Percentiles rank a stretch among this genome's conserved stretches.
These are phyloP conservation scores for Trichoderma virens DNA, from an alignment of 495 filamentous ascomycete species.

Conservation along the genomic window DNA sequence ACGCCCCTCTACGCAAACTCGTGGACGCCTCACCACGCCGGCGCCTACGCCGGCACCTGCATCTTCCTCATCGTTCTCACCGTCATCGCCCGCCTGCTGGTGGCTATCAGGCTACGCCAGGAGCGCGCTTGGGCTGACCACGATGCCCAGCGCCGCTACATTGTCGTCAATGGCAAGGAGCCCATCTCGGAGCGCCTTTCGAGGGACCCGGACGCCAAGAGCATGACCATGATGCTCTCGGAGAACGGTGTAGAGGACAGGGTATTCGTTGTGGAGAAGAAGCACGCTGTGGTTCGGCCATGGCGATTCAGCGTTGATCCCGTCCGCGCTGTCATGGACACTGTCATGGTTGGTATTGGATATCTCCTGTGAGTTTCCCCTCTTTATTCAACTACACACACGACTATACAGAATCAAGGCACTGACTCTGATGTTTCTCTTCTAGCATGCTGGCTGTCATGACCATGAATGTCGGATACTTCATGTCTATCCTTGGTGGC, in stretches of 20 bases:
- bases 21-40: slow-evolving; percentile 64
- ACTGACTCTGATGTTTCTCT: neutral
- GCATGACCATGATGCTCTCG: slow-evolving; percentile 51
- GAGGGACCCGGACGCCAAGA: slow-evolving; percentile 45
- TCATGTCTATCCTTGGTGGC: slow-evolving; percentile 75
- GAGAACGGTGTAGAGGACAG: slow-evolving; percentile 67
- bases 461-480: slow-evolving; percentile 97
- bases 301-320: slow-evolving; percentile 78
- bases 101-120: slow-evolving; percentile 55
- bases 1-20: slow-evolving; percentile 65
- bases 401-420: too few relatives aligned
- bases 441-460: slow-evolving; percentile 94
- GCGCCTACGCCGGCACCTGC: slow-evolving; percentile 74
- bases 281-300: slow-evolving; percentile 41
- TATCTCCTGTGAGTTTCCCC: slow-evolving; percentile 74
- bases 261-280: slow-evolving; percentile 57
- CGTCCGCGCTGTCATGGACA: slow-evolving; percentile 59
- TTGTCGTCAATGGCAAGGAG: slow-evolving; percentile 60
- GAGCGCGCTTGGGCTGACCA: slow-evolving; percentile 49
- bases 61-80: slow-evolving; percentile 76
- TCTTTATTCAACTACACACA: neutral
- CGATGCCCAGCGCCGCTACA: slow-evolving; percentile 63
- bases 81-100: slow-evolving; percentile 55
- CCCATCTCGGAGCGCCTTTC: slow-evolving; percentile 47
- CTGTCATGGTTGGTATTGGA: slow-evolving; percentile 62